Percentiles rank a stretch among this genome's conserved stretches.
phyloP scores from a whole-genome alignment of 805 yeast genomes.

The Myxozyma mucilagina region DNA sequence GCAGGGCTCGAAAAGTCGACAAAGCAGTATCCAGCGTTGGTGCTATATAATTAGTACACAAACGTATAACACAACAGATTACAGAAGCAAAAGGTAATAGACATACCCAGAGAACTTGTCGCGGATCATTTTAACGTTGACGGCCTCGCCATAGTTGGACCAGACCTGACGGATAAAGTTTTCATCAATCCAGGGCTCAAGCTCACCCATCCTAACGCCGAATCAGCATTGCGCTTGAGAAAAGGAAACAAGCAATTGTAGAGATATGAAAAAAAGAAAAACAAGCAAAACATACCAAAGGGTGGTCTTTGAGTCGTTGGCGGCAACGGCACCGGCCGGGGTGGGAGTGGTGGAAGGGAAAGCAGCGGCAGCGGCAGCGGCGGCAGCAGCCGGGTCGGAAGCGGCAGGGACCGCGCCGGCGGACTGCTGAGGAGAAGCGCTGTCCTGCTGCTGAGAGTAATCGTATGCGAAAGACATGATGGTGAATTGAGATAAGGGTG shows the following conservation, averaged over 20 bases:
- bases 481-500: neutral
- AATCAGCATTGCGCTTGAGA: neutral
- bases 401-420: constrained; percentile 26
- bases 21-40: constrained; percentile 77
- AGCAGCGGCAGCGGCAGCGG: constrained; percentile 20
- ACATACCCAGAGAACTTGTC: constrained; percentile 52
- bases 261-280: neutral
- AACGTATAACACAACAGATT: neutral
- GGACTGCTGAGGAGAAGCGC: constrained; percentile 31
- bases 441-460: constrained; percentile 30
- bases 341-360: constrained; percentile 24
- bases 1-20: constrained; percentile 65
- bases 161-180: constrained; percentile 63
- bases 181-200: constrained; percentile 85
- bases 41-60: constrained; percentile 18
- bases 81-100: neutral
- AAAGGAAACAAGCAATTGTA: no score
- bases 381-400: constrained; percentile 22
- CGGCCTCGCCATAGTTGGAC: constrained; percentile 65
- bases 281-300: constrained; percentile 35
- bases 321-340: constrained; percentile 15
- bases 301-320: constrained; percentile 38
- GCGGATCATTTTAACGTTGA: constrained; percentile 68
- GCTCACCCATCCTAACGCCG: constrained; percentile 67
- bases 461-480: constrained; percentile 33